These are phyloP conservation scores for Fusarium multiceps DNA, from an alignment of 2,329 filamentous ascomycete genomes.

Conservation along the genomic window DNA sequence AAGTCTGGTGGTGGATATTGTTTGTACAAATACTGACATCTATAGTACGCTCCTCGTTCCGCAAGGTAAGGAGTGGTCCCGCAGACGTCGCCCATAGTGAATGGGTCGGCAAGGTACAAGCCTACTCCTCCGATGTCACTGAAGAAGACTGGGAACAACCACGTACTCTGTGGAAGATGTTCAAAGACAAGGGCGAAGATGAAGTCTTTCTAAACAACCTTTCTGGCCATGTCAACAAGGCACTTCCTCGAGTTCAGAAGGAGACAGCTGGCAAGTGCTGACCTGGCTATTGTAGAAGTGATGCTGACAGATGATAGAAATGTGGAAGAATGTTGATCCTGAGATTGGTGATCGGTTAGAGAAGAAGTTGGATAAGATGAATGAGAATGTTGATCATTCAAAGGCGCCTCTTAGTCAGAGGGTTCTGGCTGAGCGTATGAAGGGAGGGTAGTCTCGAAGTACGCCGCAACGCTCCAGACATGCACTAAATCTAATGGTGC, in stretches of 20 bases:
- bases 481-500: too few species aligned
- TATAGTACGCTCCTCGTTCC: neutral
- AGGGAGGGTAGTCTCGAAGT: too few species aligned
- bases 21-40: too few species aligned
- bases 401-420: neutral
- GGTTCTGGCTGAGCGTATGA: neutral
- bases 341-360: neutral
- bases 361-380: neutral
- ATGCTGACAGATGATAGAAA: too few species aligned
- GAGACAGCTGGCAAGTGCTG: neutral
- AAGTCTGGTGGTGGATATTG: too few species aligned
- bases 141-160: slow-evolving; percentile 12
- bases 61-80: neutral
- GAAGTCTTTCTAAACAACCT: slow-evolving; percentile 1
- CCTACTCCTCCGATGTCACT: neutral
- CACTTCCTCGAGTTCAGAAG: neutral
- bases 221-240: neutral
- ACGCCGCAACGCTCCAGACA: too few species aligned
- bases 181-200: neutral
- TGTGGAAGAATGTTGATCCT: neutral
- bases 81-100: slow-evolving; percentile 4
- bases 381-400: neutral
- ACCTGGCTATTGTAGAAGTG: too few species aligned
- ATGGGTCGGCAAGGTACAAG: slow-evolving; percentile 1
- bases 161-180: neutral